Evolutionary conservation across 2,329 filamentous ascomycete species (phyloP), one percentile per base, ranked within the genome.

Genomic region (Paecilomyces variotii): DNA sequence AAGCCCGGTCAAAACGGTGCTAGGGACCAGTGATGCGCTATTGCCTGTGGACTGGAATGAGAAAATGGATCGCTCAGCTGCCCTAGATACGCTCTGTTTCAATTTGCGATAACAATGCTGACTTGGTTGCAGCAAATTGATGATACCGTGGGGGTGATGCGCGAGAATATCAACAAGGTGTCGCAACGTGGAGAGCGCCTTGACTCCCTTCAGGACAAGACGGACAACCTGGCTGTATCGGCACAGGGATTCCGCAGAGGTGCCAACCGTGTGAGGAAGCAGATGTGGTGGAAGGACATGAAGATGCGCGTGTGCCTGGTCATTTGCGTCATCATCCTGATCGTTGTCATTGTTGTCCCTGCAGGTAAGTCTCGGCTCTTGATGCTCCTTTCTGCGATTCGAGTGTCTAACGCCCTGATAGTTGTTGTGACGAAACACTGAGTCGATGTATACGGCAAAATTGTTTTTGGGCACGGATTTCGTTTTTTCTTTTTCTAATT

Each of bases 201-300:
- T 62, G 90, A 96, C 75, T 87, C 87, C 55, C 85, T 97, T 62
- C 90, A 96, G 79, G 89, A 94, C 76, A 96, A 96, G 84, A 97
- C 78, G 59, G 87, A 97, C 80, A 95, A 96, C 78, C 84, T 99
- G 66, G 92, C 92, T 61, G 86, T 88, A 63, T 96, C 92, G 35
- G 93, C 94, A 60, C 91, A 96, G 76, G 91, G 91, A 63, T 99
- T 99, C 85, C 90, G 92, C 70, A 88, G 92, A 66, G 93, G 94
- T 64, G 94, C 95, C 77, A 99, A 97, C 82, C 84, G 91, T 69
- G 93, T 99, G 68, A 87, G 94, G 76, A 93, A 92, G 82, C 87
- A 96, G 62, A 97, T 97, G 93, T 97, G 93, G 93, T 97, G 92
- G 93, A 97, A 97, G 84, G 93, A 97, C 73, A 96, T 97, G 91